Evolutionary conservation across 1,284 basidiomycete species (phyloP).

Genomic region (Melampsora americana): DNA sequence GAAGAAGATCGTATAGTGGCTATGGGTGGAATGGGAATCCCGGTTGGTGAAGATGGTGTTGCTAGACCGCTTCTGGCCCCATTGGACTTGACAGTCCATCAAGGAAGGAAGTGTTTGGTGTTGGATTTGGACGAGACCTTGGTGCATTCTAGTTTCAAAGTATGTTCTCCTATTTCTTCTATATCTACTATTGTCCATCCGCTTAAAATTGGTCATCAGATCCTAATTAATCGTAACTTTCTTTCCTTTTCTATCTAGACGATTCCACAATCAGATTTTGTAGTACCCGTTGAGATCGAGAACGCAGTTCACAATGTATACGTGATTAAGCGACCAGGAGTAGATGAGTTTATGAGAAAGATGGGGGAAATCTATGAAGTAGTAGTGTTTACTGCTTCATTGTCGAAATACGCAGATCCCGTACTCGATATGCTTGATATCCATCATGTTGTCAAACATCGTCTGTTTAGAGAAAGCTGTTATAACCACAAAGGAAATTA

Average conservation of each 20-base stretch:
- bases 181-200: neutral
- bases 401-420: conserved; percentile 99
- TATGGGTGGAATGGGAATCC: conserved; percentile 76
- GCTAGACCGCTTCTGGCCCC: conserved; percentile 13
- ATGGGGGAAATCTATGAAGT: conserved; percentile 99
- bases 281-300: conserved; percentile 98
- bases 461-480: conserved; percentile 95
- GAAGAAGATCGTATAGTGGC: conserved; percentile 68
- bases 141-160: conserved; percentile 64
- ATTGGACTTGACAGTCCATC: conserved; percentile 66
- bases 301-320: conserved; percentile 97
- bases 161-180: conserved; percentile 42
- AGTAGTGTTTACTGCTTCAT: conserved; percentile 94
- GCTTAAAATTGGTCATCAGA: neutral
- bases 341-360: conserved; percentile 90
- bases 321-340: conserved; percentile 96
- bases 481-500: conserved; percentile 99
- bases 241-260: conserved; percentile 61
- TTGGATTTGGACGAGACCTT: conserved; percentile 94
- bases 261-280: conserved; percentile 91
- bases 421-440: conserved; percentile 95
- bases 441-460: conserved; percentile 86
- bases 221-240: conserved; percentile 5
- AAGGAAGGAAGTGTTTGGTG: conserved; percentile 60
- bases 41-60: conserved; percentile 66